Base-by-base conservation (phyloP, 352 stramenopile species). In the Globisporangium perplexum region DNA sequence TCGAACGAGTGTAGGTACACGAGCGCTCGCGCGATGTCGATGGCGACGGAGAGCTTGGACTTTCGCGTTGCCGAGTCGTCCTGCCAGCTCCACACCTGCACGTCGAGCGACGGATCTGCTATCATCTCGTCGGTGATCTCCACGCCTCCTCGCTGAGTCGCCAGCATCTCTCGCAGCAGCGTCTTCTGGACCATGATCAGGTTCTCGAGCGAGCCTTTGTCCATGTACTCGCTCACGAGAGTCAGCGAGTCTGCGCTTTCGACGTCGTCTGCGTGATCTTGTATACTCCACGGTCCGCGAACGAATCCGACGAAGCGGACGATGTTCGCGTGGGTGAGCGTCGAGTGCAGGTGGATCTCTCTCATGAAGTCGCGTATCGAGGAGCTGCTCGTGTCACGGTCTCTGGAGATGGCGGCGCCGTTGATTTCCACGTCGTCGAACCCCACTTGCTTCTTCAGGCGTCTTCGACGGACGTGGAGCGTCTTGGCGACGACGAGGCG, bases 271-370 rank as follows among this genome's bases (percentile, higher is more conserved):
- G n/a, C 4, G 7, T 20, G 24, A 15, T 7, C 17, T 46, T 46
- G 63, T 22, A 26, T 49, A 14, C 35, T 31, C 11, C 14, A 52
- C 20, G 44, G 47, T 10, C 36, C 45, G 47, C 51, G 45, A 14
- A 72, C 18, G 18, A 66, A 78, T 7, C 83, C 79, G 23, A 87
- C 65, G 51, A 89, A 93, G 14, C 68, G 48, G 46, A 78, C 74
- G 20, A 93, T 68, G 53, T 83, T 82, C 12, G 77, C 72, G 49
- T 93, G 82, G 14, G 64, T 72, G 33, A 93, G 71, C 36, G 72
- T 60, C 22, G 82, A 72, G 58, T 83, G 69, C 18, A 81, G 65
- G 30, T 71, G 69, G 15, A 93, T 63, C 45, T 93, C 79, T 17
- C 33, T n/a, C 44, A 33, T 28, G 35, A 59, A 59, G 23, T 24